Base-by-base conservation (phyloP, 2,329 filamentous ascomycete species). In the Orbilia javanica region DNA sequence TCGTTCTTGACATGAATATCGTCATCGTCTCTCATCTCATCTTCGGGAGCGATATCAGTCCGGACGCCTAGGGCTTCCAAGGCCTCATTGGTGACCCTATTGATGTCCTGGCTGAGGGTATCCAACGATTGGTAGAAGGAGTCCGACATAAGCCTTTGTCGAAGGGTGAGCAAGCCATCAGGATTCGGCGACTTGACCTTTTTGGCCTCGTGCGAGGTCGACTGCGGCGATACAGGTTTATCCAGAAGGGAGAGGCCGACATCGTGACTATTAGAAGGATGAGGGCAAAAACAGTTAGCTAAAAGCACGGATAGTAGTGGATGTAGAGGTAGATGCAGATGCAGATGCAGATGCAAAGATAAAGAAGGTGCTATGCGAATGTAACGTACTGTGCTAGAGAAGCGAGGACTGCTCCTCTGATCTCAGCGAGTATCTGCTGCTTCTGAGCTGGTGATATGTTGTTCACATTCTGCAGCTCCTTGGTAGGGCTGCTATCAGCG, bases 401-500 rank as follows among this genome's bases (percentile, higher is more conserved):
- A 20, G 31, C 13, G 2, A 78, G 36, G 29, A 78, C 39, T 2
- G 20, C 25, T 31, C 36, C 68, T 8, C 74, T 53, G 42, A 78
- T 55, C 11, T 72, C 67, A 10, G 74, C 57, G 4, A 78, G 42
- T 1, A 78, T n/a, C 20, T 78, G 62, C 25, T 72, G 67, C 31
- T 50, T 72, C 13, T 78, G 74, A 20, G 67, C 74, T 2, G 50
- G 22, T n/a, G 74, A 62, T 34, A 78, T 25, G 3, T 31, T 13
- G 18, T 52, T 55, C 25, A 65, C 31, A 18, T 27, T 48, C 25
- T 78, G 74, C 13, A 36, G 2, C 15, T 78, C 74, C 42, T 78
- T 78, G 15, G 68, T 67, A 22, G 74, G 74, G 36, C 74, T 78
- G 52, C 74, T 78, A 36, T 78, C 74, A 20, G 74, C 74, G 36